These are phyloP conservation scores for Aspergillus clavatus DNA, from an alignment of 2,329 filamentous ascomycete species.

Conservation along the genomic window DNA sequence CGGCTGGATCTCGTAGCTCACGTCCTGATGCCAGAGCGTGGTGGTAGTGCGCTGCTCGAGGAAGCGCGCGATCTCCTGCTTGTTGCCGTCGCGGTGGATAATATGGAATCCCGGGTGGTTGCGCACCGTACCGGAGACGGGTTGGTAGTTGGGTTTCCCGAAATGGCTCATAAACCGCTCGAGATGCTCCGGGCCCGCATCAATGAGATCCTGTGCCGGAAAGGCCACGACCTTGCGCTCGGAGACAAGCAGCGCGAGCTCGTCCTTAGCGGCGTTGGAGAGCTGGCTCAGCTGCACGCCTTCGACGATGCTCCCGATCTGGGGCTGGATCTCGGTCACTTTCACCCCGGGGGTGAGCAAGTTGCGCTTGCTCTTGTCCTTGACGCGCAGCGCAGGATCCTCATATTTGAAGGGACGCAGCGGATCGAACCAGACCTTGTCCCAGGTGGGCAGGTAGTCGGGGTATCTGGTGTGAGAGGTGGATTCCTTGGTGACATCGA, in stretches of 20 bases:
- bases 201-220: slow-evolving; percentile 48
- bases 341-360: slow-evolving; percentile 29
- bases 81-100: slow-evolving; percentile 44
- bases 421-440: slow-evolving; percentile 45
- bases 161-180: slow-evolving; percentile 45
- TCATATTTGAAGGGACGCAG: slow-evolving; percentile 42
- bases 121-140: slow-evolving; percentile 40
- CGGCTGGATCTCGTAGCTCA: slow-evolving; percentile 47
- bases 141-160: slow-evolving; percentile 44
- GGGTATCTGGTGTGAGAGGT: slow-evolving; percentile 40
- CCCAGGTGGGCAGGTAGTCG: slow-evolving; percentile 46
- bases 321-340: slow-evolving; percentile 40
- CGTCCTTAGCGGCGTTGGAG: slow-evolving; percentile 46
- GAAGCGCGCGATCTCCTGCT: slow-evolving; percentile 41
- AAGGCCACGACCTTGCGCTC: slow-evolving; percentile 56
- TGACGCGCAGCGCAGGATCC: slow-evolving; percentile 45
- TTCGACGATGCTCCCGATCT: slow-evolving; percentile 39
- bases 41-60: slow-evolving; percentile 43
- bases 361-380: slow-evolving; percentile 36
- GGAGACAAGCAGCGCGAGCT: slow-evolving; percentile 61
- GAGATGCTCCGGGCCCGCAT: slow-evolving; percentile 40
- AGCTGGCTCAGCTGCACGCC: slow-evolving; percentile 47
- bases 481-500: slow-evolving; percentile 35
- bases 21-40: slow-evolving; percentile 48
- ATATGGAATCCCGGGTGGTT: slow-evolving; percentile 44